Conservation (phyloP, 495 filamentous ascomycete genomes). For the Immersiella caudata region DNA sequence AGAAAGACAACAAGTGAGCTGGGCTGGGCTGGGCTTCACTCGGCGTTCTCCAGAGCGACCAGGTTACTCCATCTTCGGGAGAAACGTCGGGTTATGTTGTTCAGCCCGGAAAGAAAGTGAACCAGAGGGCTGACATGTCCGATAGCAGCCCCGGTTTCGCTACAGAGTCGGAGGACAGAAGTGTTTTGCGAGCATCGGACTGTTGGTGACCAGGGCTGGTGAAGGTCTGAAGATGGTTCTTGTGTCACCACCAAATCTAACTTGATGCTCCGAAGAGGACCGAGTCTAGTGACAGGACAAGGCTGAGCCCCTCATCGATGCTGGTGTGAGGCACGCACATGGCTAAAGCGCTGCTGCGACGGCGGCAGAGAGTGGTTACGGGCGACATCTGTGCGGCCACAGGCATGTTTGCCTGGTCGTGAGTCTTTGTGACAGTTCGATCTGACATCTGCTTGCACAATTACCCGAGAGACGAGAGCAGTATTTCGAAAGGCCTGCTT, state of each 20-base stretch:
- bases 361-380: slow-evolving; percentile 3
- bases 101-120: slow-evolving; percentile 10
- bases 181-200: neutral
- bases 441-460: too few relatives aligned
- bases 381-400: slow-evolving; percentile 14
- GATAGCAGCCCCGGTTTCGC: neutral
- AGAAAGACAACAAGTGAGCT: neutral
- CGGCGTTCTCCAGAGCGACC: neutral
- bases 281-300: slow-evolving; percentile 4
- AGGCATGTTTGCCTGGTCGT: slow-evolving; percentile 10
- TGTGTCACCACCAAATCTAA: neutral
- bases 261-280: neutral
- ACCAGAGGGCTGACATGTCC: slow-evolving; percentile 2
- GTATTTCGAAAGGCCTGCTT: neutral
- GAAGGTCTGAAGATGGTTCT: neutral
- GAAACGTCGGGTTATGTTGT: slow-evolving; percentile 10
- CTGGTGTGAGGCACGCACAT: slow-evolving; percentile 1
- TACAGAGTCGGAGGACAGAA: neutral
- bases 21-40: neutral
- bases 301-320: slow-evolving; percentile 6
- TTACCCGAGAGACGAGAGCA: neutral
- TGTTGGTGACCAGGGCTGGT: neutral
- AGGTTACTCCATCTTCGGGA: slow-evolving; percentile 12
- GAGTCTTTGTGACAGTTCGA: neutral
- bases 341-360: slow-evolving; percentile 11